phyloP scores from a whole-genome alignment of 495 filamentous ascomycete genomes.

The Staphylotrichum longicolle region DNA sequence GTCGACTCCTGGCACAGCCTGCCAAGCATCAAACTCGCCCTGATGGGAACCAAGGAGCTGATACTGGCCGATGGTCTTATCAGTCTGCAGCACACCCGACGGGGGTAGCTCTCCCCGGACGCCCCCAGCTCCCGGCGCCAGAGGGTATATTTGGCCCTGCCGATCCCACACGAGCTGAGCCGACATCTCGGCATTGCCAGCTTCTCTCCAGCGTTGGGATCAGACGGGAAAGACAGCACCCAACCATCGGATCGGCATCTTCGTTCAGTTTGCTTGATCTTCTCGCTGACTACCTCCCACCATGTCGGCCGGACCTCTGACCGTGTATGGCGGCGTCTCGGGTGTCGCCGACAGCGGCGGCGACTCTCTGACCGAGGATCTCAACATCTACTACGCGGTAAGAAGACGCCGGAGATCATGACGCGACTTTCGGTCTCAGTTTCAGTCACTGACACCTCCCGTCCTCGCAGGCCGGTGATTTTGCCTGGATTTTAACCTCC shows the following conservation, averaged over 20 bases:
- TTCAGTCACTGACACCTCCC: constrained; percentile 16
- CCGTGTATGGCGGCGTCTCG: constrained; percentile 62
- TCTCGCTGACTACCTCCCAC: not conserved
- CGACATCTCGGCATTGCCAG: constrained; percentile 11
- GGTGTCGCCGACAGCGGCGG: constrained; percentile 58
- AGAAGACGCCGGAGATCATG: constrained; percentile 17
- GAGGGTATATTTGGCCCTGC: constrained; percentile 29
- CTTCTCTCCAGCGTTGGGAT: constrained; percentile 14
- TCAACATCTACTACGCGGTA: constrained; percentile 85
- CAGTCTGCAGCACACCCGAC: not conserved
- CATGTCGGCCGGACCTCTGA: constrained; percentile 41
- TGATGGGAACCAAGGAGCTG: constrained; percentile 1
- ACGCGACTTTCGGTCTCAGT: too few species aligned
- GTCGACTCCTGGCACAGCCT: not conserved
- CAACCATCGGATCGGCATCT: too few species aligned
- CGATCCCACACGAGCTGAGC: constrained; percentile 21
- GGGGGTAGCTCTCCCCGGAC: not conserved
- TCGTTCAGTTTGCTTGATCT: too few species aligned
- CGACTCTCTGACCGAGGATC: constrained; percentile 67
- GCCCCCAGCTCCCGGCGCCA: not conserved
- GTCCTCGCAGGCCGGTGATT: constrained; percentile 68
- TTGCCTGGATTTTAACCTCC: constrained; percentile 84
- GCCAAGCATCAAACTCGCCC: not conserved
- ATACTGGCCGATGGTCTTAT: constrained; percentile 13
- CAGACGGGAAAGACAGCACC: not conserved